A percentile compares a stretch with the other conserved stretches of the same genome.
These are phyloP conservation scores for Aspergillus eucalypticola DNA, from an alignment of 2,329 filamentous ascomycete genomes.

Conservation along the genomic window DNA sequence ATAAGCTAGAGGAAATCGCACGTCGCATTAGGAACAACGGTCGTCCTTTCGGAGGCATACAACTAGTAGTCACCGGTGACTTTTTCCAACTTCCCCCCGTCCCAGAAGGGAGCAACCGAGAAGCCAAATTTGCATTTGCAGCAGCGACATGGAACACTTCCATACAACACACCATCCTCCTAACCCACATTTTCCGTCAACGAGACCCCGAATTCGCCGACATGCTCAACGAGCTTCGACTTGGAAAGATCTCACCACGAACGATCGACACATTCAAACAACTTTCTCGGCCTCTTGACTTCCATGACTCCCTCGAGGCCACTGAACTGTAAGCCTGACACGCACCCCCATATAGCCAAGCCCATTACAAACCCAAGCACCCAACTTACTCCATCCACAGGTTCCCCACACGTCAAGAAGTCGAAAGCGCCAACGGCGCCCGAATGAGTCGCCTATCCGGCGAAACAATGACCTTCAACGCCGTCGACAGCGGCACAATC, in stretches of 20 bases:
- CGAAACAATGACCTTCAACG: slow-evolving; percentile 66
- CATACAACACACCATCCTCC: slow-evolving; percentile 91
- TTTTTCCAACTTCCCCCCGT: slow-evolving; percentile 98
- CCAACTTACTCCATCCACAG: slow-evolving; percentile 35
- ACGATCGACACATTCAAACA: slow-evolving; percentile 76
- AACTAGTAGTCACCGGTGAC: slow-evolving; percentile 91
- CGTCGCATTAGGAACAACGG: slow-evolving; percentile 85
- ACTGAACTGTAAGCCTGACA: slow-evolving; percentile 69
- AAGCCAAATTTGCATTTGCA: slow-evolving; percentile 89
- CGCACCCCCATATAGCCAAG: background rate
- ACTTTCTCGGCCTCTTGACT: slow-evolving; percentile 69
- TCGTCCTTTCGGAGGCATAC: slow-evolving; percentile 91
- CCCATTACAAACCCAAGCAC: background rate
- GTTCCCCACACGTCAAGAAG: slow-evolving; percentile 86
- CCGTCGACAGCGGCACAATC: slow-evolving; percentile 70
- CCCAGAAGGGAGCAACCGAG: slow-evolving; percentile 67
- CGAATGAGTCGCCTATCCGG: slow-evolving; percentile 74
- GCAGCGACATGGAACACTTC: slow-evolving; percentile 87
- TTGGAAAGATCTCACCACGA: slow-evolving; percentile 74
- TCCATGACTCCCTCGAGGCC: slow-evolving; percentile 73
- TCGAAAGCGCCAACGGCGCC: slow-evolving; percentile 78
- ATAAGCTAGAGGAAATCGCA: slow-evolving; percentile 89
- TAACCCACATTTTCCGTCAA: slow-evolving; percentile 96
- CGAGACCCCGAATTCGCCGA: slow-evolving; percentile 84
- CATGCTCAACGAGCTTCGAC: slow-evolving; percentile 97